phyloP scores from a whole-genome alignment of 75 land plant species.

The Ceratopteris richardii region DNA sequence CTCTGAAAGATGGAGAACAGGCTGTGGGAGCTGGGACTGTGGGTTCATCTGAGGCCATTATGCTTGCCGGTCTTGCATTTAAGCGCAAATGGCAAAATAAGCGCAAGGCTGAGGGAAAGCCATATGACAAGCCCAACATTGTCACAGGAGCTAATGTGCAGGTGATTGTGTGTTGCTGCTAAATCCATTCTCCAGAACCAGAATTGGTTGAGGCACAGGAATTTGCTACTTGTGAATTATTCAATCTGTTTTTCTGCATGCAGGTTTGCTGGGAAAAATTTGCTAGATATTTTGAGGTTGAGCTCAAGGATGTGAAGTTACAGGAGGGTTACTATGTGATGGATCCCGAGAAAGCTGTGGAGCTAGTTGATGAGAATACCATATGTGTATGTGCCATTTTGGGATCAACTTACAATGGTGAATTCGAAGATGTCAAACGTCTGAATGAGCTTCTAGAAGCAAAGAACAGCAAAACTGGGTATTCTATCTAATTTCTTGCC shows the following conservation, averaged over 20 bases:
- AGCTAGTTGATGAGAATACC: conserved; percentile 50
- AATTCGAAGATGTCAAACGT: conserved; percentile 58
- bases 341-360: conserved; percentile 54
- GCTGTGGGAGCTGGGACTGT: conserved; percentile 56
- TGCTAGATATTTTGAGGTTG: conserved; percentile 54
- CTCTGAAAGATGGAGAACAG: conserved; percentile 32
- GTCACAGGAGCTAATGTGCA: conserved; percentile 66
- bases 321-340: conserved; percentile 41
- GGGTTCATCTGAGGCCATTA: conserved; percentile 65
- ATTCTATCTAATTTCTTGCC: too few species aligned
- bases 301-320: conserved; percentile 49
- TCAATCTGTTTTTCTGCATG: too few species aligned
- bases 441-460: conserved; percentile 40
- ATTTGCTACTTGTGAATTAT: too few species aligned
- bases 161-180: conserved; percentile 17
- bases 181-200: too few species aligned
- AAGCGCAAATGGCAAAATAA: conserved; percentile 66
- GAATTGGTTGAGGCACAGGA: too few species aligned
- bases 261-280: conserved; percentile 79
- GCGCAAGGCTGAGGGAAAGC: conserved; percentile 49
- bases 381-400: conserved; percentile 54
- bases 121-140: conserved; percentile 54
- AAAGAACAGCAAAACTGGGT: conserved; percentile 62
- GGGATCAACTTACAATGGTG: conserved; percentile 59
- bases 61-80: conserved; percentile 69